phyloP scores from a whole-genome alignment of 176 grass and related monocot genomes.

The Urochloa ruziziensis region DNA sequence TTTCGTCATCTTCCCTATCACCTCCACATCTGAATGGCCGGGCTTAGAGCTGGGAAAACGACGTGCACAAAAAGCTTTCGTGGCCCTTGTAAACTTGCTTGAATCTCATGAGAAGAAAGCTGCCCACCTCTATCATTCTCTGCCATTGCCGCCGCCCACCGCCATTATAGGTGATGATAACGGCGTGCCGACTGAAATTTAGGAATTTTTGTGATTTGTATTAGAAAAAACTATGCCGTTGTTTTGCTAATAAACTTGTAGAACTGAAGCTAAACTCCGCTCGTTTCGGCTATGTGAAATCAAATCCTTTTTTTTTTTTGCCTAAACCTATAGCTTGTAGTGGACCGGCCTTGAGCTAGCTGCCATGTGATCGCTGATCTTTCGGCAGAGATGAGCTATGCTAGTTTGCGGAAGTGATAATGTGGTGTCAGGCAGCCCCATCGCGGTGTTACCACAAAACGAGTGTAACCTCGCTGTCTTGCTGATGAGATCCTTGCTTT shows the following conservation, averaged over 20 bases:
- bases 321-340: neutral
- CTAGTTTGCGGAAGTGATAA: neutral
- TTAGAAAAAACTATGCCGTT: neutral
- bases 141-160: neutral
- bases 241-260: neutral
- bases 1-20: slow-evolving; percentile 3
- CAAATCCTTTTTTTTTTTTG: neutral
- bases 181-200: neutral
- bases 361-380: neutral
- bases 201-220: neutral
- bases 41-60: slow-evolving; percentile 20
- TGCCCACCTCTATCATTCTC: neutral
- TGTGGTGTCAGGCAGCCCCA: slow-evolving; percentile 2
- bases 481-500: slow-evolving; percentile 7
- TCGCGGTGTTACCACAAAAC: neutral
- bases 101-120: slow-evolving; percentile 1
- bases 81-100: neutral
- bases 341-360: neutral
- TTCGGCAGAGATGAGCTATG: neutral
- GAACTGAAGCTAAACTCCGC: neutral
- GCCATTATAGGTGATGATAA: too few species aligned
- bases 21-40: slow-evolving; percentile 12
- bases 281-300: neutral
- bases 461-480: slow-evolving; percentile 29
- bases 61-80: neutral